phyloP scores from a whole-genome alignment of 495 filamentous ascomycete genomes.

The Entonaema liquescens region DNA sequence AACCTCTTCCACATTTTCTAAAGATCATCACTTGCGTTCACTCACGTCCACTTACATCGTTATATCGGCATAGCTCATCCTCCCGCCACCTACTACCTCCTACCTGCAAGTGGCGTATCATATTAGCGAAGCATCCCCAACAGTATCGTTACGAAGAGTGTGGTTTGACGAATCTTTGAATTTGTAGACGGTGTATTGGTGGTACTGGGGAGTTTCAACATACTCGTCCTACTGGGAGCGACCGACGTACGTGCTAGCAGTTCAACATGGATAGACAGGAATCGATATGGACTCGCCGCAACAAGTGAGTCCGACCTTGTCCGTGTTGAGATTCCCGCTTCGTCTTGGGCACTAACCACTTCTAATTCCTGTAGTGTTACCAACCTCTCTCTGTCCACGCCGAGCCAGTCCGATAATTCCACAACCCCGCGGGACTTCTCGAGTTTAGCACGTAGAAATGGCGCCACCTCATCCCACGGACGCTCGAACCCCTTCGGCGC shows the following conservation, averaged over 20 bases:
- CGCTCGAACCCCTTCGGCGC: constrained; percentile 88
- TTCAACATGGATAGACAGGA: constrained; percentile 52
- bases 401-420: constrained; percentile 67
- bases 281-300: constrained; percentile 86
- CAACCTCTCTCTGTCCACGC: constrained; percentile 90
- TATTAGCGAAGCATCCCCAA: constrained; percentile 5
- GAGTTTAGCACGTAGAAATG: constrained; percentile 50
- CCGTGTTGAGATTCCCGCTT: neutral
- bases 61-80: neutral
- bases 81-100: neutral
- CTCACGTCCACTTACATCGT: neutral
- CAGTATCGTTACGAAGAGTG: neutral
- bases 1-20: neutral
- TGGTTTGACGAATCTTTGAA: constrained; percentile 12
- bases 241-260: constrained; percentile 24
- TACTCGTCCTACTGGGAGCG: constrained; percentile 35
- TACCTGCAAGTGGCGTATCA: constrained; percentile 10
- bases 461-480: constrained; percentile 78
- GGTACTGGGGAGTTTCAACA: constrained; percentile 36
- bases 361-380: constrained; percentile 65
- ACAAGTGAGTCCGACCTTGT: constrained; percentile 72
- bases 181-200: constrained; percentile 24
- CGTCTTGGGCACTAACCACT: constrained; percentile 13
- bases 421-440: constrained; percentile 67
- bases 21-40: neutral